phyloP scores from a whole-genome alignment of 257 asterid genomes.

The Knoxia roxburghii region DNA sequence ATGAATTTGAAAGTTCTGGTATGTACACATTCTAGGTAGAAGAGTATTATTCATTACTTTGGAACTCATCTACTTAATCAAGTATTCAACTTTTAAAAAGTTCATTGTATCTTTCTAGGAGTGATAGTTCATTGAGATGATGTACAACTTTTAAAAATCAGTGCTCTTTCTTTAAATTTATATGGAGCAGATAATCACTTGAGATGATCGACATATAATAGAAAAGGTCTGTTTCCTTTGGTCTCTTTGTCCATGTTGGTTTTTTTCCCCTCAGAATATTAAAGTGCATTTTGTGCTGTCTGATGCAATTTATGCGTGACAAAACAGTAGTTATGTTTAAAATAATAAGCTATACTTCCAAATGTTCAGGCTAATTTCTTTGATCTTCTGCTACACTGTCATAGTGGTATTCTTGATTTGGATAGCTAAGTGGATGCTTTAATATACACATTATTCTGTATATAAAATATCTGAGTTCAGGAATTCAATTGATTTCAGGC shows the following conservation, averaged over 20 bases:
- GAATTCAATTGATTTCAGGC: constrained; percentile 39
- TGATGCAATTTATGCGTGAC: not conserved
- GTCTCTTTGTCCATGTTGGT: not conserved
- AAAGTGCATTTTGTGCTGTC: not conserved
- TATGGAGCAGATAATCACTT: not conserved
- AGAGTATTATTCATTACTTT: not conserved
- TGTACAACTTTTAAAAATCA: too few relatives aligned
- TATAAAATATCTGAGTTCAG: not conserved
- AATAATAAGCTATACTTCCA: not conserved
- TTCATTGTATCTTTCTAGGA: not conserved
- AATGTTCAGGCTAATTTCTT: not conserved
- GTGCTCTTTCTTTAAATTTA: too few relatives aligned
- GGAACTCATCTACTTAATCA: not conserved
- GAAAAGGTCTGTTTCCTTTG: not conserved
- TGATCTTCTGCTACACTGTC: not conserved
- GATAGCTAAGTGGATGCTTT: not conserved
- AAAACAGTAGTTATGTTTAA: not conserved
- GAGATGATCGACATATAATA: not conserved
- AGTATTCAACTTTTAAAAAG: not conserved
- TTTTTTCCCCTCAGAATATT: not conserved
- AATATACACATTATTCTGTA: constrained; percentile 1
- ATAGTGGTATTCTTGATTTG: not conserved
- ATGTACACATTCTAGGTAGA: not conserved
- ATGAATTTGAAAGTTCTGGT: not conserved
- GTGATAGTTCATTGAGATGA: not conserved